Evolutionary conservation across 768 basidiomycete genomes (phyloP), one percentile per base, ranked within the genome.

Genomic region (Suillus paluster): DNA sequence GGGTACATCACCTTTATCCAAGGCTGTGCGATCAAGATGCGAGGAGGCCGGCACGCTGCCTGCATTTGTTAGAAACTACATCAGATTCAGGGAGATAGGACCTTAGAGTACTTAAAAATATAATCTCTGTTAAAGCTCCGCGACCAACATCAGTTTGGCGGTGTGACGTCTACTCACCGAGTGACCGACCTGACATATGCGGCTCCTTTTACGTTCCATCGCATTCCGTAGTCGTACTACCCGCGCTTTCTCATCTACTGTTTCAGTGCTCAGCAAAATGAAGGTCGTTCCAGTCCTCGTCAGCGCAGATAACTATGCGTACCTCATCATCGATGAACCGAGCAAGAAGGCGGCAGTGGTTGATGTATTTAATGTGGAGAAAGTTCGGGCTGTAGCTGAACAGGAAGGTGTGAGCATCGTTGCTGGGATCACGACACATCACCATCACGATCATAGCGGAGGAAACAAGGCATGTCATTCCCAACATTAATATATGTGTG

Each of bases 401-500:
- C 75, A 78, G 11, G 83, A 85, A 42, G 86, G 81, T 10, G 89
- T 94, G 27, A 72, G 83, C 50, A 82, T 95, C 60, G 81, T 91
- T 39, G 88, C 91, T 44, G 83, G 79, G 25, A 81, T 99, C 67
- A 97, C 94, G 14, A 99, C 97, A 3, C 97, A 97, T 75, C 94
- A 95, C 74, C 96, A 97, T 74, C 69, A 81, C 65, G 96, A 98
- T 78, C 95, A 95, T 73, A 89, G 88, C 66, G 93, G 92, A 21
- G 95, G 95, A 38, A 97, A 96, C 75, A 72, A 86, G 78, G 92
- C 93, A 38, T 63, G 77, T 74, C 53, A 2, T 38, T 38, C 3
- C 33, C n/a, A 1, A 23, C 17, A 39, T 38, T 52, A n/a, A 55
- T 6, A 23, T 7, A 8, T 21, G 39, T 38, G 12, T 38, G n/a